Base-by-base conservation (phyloP, 441 rosid species). In the Pelargonium australe region DNA sequence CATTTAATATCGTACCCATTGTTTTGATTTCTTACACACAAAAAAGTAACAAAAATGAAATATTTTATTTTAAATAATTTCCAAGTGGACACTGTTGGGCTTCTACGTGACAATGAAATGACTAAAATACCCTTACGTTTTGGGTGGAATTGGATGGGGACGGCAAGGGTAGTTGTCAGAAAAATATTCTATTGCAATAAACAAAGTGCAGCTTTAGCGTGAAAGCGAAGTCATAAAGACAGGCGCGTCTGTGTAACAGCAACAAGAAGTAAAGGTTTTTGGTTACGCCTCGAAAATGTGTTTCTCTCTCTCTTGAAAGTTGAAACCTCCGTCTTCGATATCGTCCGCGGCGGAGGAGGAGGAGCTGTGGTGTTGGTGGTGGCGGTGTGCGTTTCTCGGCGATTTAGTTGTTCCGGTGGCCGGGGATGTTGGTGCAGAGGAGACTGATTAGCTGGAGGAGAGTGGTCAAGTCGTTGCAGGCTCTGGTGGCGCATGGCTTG, bases 381-480 rank as follows among this genome's bases (percentile, higher is more conserved):
- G 28, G 28, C 28, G 28, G 28, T 25, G 28, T 1, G 28, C 28
- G 28, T 25, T 5, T 23, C 31, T 25, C 70, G 43, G 55, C 17
- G 67, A 67, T 6, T 41, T 53, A 7, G 23, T 53, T 47, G 7
- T 23, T 58, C n/a, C n/a, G n/a, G n/a, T n/a, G n/a, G n/a, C n/a
- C 31, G 66, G 66, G 45, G 43, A 85, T 85, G 92, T 69, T 81
- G 85, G 83, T 82, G 65, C 87, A 76, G 76, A 80, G 88, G 71
- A 78, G 76, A 77, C 80, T 79, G 71, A 86, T 86, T 92, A 89
- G 85, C 74, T 90, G 96, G 94, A 78, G 89, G 68, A 85, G 92
- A 81, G 92, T 89, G 71, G 86, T 79, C 51, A 86, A 80, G 83
- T 86, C 94, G 62, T 72, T 83, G 55, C 95, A 85, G 69, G 83